These are phyloP conservation scores for Tremella mesenterica DNA, from an alignment of 768 basidiomycete species.

Conservation along the genomic window DNA sequence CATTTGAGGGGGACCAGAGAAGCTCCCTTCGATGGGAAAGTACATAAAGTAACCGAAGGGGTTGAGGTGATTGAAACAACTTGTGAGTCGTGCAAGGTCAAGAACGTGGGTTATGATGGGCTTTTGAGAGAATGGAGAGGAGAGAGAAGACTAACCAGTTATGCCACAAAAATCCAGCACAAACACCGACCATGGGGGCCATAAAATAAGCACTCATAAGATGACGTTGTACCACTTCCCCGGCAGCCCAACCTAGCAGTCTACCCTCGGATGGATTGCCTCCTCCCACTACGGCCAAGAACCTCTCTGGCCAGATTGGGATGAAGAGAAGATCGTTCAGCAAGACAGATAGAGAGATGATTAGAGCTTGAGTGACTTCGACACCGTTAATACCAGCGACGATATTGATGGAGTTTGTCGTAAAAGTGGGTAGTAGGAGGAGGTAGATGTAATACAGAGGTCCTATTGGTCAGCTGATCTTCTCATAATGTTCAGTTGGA, in stretches of 20 bases:
- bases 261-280: constrained; percentile 36
- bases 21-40: too few relatives aligned
- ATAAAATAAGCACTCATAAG: constrained; percentile 96
- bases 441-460: constrained; percentile 95
- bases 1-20: too few relatives aligned
- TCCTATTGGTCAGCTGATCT: constrained; percentile 50
- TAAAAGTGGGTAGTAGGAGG: constrained; percentile 88
- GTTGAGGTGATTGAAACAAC: too few relatives aligned
- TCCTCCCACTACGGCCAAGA: constrained; percentile 12
- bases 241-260: constrained; percentile 33
- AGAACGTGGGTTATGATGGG: too few relatives aligned
- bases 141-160: constrained; percentile 63
- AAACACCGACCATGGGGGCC: constrained; percentile 86
- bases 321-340: constrained; percentile 88
- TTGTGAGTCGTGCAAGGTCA: too few relatives aligned
- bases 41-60: too few relatives aligned
- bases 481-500: background rate
- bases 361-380: constrained; percentile 83
- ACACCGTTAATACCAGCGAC: constrained; percentile 95
- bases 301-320: constrained; percentile 51
- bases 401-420: constrained; percentile 97
- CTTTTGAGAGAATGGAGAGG: background rate
- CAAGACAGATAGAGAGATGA: constrained; percentile 83
- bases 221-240: constrained; percentile 81
- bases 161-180: constrained; percentile 81